Evolutionary conservation across 1,284 basidiomycete species (phyloP), one percentile per base, ranked within the genome.

Genomic region (Cryptococcus depauperatus): DNA sequence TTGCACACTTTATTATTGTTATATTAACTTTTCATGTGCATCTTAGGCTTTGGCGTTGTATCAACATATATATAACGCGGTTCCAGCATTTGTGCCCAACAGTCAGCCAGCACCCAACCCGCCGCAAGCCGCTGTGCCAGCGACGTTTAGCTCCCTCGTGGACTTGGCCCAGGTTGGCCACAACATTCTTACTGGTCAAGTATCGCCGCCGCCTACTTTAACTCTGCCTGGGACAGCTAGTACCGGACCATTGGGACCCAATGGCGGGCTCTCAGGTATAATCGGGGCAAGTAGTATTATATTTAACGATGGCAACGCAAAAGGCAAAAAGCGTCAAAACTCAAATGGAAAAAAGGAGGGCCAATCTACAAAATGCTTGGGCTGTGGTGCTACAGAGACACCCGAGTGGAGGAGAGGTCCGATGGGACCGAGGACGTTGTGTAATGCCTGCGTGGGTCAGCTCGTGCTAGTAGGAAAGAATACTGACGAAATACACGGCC

Each of bases 351-450:
- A 45, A 13, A 28, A 27, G 43, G 41, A 46, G 18, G 52, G 45
- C 7, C 28, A 29, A 3, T 40, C 54, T 2, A 59, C 64, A 1
- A 59, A 52, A 28, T 71, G 69, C 50, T 45, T 68, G 9, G 67
- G 66, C 3, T 71, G 69, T 41, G 64, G 64, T 14, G 65, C 67
- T 14, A 71, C 67, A 3, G 68, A 70, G 47, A 71, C 69, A 25
- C 69, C 69, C 5, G 69, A 71, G 49, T 71, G 69, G 69, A 55
- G 69, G 25, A 58, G 67, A 37, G 69, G 69, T 2, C 69, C 69
- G 5, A 55, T 70, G 43, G 69, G 69, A 7, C 69, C 69, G 2
- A 56, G 69, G 38, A 71, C 69, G 1, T 46, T 71, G 44, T 71
- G 69, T 45, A 70, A 70, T 48, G 69, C 69, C 42, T 71, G 69